These are phyloP conservation scores for Sclerotiophoma versabilis DNA, from an alignment of 2,329 filamentous ascomycete species.

Conservation along the genomic window DNA sequence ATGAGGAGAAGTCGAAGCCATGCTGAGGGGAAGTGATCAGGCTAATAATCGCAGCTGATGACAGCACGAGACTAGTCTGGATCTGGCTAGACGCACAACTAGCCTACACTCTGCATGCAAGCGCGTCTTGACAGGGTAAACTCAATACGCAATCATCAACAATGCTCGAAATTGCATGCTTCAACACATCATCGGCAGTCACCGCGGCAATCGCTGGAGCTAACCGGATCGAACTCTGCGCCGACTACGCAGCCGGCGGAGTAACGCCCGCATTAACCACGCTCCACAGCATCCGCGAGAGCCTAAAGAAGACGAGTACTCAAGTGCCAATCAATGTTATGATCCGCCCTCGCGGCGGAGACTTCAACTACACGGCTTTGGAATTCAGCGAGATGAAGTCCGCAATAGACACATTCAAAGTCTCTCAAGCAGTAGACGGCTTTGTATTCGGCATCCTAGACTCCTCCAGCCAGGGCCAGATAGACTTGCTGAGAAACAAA, in stretches of 20 bases:
- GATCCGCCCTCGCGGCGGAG: conserved; percentile 59
- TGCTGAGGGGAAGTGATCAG: too few relatives aligned
- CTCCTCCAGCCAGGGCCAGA: conserved; percentile 14
- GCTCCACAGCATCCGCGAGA: conserved; percentile 28
- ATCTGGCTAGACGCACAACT: not conserved
- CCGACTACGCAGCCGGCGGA: conserved; percentile 51
- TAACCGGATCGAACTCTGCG: conserved; percentile 61
- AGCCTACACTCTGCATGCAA: not conserved
- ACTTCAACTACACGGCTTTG: conserved; percentile 53
- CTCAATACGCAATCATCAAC: not conserved
- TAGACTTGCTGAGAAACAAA: conserved; percentile 54
- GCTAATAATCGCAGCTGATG: too few relatives aligned
- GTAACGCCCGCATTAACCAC: conserved; percentile 48
- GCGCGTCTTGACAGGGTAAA: not conserved
- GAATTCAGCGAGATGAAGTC: conserved; percentile 57
- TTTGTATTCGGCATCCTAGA: conserved; percentile 62
- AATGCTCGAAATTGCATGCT: conserved; percentile 60
- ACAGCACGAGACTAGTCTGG: too few relatives aligned
- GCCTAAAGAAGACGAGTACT: not conserved
- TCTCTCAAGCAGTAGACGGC: conserved; percentile 47
- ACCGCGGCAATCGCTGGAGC: conserved; percentile 54
- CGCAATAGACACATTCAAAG: conserved; percentile 48
- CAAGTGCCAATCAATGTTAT: conserved; percentile 58
- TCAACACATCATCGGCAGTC: conserved; percentile 54
- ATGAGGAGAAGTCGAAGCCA: too few relatives aligned